A percentile compares a stretch with the other conserved stretches of the same genome.
These are phyloP conservation scores for Scheffersomyces lignosus DNA, from an alignment of 805 yeast genomes.

Conservation along the genomic window DNA sequence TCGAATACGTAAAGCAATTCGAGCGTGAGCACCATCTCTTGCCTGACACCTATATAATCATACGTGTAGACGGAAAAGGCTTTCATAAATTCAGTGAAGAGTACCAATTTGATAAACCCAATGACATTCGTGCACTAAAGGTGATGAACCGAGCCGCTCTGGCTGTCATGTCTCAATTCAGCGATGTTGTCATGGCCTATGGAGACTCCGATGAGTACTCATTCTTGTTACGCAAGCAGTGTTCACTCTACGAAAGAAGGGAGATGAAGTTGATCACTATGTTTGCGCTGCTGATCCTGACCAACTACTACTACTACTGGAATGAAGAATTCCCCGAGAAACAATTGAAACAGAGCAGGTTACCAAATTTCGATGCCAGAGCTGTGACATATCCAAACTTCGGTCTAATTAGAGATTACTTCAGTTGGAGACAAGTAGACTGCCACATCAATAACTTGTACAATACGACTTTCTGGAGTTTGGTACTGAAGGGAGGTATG, in stretches of 20 bases:
- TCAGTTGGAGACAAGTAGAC: constrained; percentile 94
- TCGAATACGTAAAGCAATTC: constrained; percentile 81
- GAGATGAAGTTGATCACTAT: constrained; percentile 79
- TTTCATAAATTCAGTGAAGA: constrained; percentile 80
- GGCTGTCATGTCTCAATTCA: constrained; percentile 59
- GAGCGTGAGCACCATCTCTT: constrained; percentile 73
- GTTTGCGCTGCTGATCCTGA: constrained; percentile 78
- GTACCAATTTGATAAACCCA: constrained; percentile 84
- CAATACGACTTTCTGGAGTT: constrained; percentile 89
- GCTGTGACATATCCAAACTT: constrained; percentile 81
- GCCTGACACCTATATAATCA: constrained; percentile 78
- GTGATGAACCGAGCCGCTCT: constrained; percentile 83
- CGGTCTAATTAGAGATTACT: constrained; percentile 68
- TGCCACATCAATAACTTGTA: constrained; percentile 94
- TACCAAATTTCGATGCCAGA: constrained; percentile 91
- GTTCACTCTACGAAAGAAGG: constrained; percentile 78
- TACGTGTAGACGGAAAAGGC: constrained; percentile 91
- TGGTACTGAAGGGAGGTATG: constrained; percentile 68
- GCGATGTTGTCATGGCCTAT: constrained; percentile 78
- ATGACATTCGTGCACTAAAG: constrained; percentile 71
- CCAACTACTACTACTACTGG: constrained; percentile 76
- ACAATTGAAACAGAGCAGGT: constrained; percentile 47
- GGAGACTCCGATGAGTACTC: constrained; percentile 97
- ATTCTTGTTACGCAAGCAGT: constrained; percentile 64
- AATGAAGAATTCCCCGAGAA: constrained; percentile 50